Evolutionary conservation across 129 eudicot genomes (phyloP).

Genomic region (Chrysanthemum makinoi): DNA sequence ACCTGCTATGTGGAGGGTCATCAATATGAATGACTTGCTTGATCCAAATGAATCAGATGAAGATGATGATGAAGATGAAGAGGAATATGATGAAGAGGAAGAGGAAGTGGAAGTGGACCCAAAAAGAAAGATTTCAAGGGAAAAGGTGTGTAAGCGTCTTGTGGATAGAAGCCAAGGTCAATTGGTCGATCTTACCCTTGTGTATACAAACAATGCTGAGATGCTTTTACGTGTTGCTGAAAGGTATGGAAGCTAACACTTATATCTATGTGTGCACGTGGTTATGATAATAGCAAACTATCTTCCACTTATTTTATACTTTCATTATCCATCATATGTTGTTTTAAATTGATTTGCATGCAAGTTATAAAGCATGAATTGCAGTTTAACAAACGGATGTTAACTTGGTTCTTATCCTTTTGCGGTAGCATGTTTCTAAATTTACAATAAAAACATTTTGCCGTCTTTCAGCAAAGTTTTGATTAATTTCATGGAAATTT

Average conservation of each 20-base stretch:
- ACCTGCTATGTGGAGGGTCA: conserved; percentile 11
- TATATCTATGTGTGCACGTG: neutral
- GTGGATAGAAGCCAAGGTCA: conserved; percentile 11
- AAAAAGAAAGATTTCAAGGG: neutral
- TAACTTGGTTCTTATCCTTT: neutral
- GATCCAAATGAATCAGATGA: too few relatives aligned
- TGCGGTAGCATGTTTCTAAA: neutral
- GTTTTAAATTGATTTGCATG: neutral
- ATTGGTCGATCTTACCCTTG: neutral
- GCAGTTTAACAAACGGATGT: neutral
- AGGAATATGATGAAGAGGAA: too few relatives aligned
- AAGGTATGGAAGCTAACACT: conserved; percentile 3
- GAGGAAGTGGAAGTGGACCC: too few relatives aligned
- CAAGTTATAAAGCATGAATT: neutral
- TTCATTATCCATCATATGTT: neutral
- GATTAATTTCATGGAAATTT: too few relatives aligned
- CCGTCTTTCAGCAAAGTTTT: too few relatives aligned
- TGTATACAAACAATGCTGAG: neutral
- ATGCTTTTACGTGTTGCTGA: neutral
- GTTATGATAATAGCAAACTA: too few relatives aligned
- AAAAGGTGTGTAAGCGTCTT: neutral
- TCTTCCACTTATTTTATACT: too few relatives aligned
- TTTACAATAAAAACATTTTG: too few relatives aligned
- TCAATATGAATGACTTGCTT: neutral
- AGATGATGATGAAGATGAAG: too few relatives aligned